Percentiles rank a stretch among this genome's conserved stretches.
phyloP scores from a whole-genome alignment of 1,139 yeast genomes.

The Suhomyces bokatorum region DNA sequence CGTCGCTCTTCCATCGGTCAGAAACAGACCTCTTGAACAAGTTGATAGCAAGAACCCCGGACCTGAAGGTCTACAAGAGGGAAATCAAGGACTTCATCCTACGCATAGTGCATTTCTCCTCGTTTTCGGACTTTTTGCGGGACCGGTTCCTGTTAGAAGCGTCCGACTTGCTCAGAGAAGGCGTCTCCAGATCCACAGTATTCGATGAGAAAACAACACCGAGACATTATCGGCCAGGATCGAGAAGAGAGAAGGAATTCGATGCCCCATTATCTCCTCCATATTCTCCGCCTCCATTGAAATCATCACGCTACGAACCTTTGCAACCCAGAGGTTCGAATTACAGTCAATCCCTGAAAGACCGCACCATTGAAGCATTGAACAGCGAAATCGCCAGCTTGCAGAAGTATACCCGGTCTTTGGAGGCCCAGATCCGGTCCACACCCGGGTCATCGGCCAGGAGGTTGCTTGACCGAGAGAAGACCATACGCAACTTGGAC shows the following conservation, averaged over 20 bases:
- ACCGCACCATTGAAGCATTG: constrained; percentile 15
- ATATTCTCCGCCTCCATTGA: constrained; percentile 9
- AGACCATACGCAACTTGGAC: constrained; percentile 9
- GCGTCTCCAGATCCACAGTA: background rate
- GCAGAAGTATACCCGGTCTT: constrained; percentile 21
- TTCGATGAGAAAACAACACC: background rate
- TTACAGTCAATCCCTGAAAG: background rate
- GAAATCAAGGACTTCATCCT: constrained; percentile 34
- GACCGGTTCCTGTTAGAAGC: constrained; percentile 26
- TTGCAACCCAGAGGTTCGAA: background rate
- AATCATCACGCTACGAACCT: background rate
- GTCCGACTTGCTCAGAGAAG: constrained; percentile 12
- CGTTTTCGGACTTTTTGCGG: constrained; percentile 27
- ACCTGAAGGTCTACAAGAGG: constrained; percentile 26
- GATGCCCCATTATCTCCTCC: constrained; percentile 15
- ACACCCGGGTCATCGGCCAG: constrained; percentile 9
- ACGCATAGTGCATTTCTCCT: constrained; percentile 26
- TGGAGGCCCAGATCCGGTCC: constrained; percentile 22
- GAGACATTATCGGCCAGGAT: background rate
- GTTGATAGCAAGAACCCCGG: constrained; percentile 31
- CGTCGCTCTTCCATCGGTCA: constrained; percentile 24
- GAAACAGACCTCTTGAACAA: constrained; percentile 29
- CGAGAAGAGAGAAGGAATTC: background rate
- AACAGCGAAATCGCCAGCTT: constrained; percentile 22
- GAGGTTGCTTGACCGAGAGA: constrained; percentile 7